These are phyloP conservation scores for Monilinia laxa DNA, from an alignment of 2,329 filamentous ascomycete species.

Conservation along the genomic window DNA sequence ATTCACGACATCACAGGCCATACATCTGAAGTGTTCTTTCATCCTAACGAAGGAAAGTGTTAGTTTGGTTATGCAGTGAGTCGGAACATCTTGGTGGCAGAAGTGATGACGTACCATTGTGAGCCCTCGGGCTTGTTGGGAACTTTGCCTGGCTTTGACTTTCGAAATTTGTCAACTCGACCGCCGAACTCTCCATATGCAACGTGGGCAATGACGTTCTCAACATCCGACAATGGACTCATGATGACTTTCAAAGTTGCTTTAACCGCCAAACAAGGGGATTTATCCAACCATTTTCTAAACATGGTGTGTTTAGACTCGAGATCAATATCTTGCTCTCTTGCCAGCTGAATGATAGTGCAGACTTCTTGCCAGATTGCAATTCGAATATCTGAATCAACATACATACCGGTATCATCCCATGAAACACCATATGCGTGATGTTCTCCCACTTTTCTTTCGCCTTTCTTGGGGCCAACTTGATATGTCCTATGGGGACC, in stretches of 20 bases:
- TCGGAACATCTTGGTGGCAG: background rate
- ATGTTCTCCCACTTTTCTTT: constrained; percentile 6
- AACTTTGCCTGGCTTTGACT: background rate
- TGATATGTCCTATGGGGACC: background rate
- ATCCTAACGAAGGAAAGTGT: constrained; percentile 19
- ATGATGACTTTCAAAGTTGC: constrained; percentile 29
- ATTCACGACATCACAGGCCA: constrained; percentile 18
- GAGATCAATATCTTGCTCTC: constrained; percentile 32
- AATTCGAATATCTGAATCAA: constrained; percentile 22
- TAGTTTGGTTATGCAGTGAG: background rate
- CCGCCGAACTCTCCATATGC: constrained; percentile 24
- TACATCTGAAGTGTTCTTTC: constrained; percentile 22
- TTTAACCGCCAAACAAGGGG: constrained; percentile 32
- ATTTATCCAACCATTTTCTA: constrained; percentile 34
- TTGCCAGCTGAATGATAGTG: constrained; percentile 27
- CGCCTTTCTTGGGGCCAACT: constrained; percentile 25
- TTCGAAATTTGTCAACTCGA: background rate
- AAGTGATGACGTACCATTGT: constrained; percentile 26
- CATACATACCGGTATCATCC: constrained; percentile 33
- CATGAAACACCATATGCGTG: constrained; percentile 35
- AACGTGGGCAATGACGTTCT: constrained; percentile 28
- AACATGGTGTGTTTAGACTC: constrained; percentile 28
- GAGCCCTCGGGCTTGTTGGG: constrained; percentile 23
- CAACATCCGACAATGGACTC: background rate
- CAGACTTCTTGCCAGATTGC: constrained; percentile 34